phyloP scores from a whole-genome alignment of 805 yeast species.

The Wickerhamomyces bisporus region DNA sequence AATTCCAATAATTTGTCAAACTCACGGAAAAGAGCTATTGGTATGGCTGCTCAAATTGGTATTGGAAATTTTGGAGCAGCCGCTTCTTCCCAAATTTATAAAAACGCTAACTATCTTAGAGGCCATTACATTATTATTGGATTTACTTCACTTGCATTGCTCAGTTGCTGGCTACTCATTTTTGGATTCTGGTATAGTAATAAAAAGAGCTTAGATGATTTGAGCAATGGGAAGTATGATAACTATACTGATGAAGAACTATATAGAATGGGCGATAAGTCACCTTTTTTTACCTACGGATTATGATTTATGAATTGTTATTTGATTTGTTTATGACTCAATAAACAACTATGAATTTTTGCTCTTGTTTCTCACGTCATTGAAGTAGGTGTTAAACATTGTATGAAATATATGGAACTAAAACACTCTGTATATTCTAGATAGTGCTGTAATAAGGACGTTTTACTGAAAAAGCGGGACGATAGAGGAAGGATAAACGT shows the following conservation, averaged over 20 bases:
- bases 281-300: slow-evolving; percentile 33
- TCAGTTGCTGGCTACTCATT: slow-evolving; percentile 17
- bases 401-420: no score
- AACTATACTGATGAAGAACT: slow-evolving; percentile 24
- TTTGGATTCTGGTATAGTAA: slow-evolving; percentile 22
- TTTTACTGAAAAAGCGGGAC: no score
- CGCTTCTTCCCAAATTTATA: slow-evolving; percentile 29
- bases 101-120: slow-evolving; percentile 24
- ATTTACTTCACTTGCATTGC: slow-evolving; percentile 29
- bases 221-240: slow-evolving; percentile 28
- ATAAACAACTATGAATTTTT: no score
- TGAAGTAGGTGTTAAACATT: no score
- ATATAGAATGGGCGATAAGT: slow-evolving; percentile 36
- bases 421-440: no score
- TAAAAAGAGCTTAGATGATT: slow-evolving; percentile 20
- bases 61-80: slow-evolving; percentile 33
- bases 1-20: slow-evolving; percentile 30
- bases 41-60: slow-evolving; percentile 33
- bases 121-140: slow-evolving; percentile 30
- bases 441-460: no score
- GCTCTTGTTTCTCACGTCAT: no score
- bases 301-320: no score
- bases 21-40: slow-evolving; percentile 31
- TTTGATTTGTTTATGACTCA: no score
- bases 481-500: no score